These are phyloP conservation scores for Exophiala spinifera DNA, from an alignment of 2,329 filamentous ascomycete species.

Conservation along the genomic window DNA sequence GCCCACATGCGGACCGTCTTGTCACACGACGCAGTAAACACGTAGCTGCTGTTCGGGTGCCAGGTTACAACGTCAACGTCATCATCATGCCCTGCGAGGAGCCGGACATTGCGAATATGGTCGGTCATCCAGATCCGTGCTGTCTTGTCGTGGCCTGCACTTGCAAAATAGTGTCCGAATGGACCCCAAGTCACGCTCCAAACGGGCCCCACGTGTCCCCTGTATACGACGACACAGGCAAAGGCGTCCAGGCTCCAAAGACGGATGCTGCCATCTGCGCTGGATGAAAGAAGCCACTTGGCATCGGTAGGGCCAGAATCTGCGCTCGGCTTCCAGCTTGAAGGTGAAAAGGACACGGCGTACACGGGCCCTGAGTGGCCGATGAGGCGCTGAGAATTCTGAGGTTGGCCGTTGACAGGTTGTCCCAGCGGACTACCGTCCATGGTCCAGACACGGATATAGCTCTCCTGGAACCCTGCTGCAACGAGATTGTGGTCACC, in stretches of 20 bases:
- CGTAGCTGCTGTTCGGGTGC: slow-evolving; percentile 89
- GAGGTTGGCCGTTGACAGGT: slow-evolving; percentile 60
- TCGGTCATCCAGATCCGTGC: slow-evolving; percentile 90
- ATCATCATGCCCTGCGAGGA: slow-evolving; percentile 89
- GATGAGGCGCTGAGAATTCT: slow-evolving; percentile 72
- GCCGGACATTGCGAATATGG: slow-evolving; percentile 80
- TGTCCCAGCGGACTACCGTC: slow-evolving; percentile 78
- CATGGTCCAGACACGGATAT: slow-evolving; percentile 90
- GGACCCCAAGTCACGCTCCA: slow-evolving; percentile 88
- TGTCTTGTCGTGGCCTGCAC: slow-evolving; percentile 82
- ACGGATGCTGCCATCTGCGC: slow-evolving; percentile 81
- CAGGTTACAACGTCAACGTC: slow-evolving; percentile 89
- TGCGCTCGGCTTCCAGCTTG: slow-evolving; percentile 50
- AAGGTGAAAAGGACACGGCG: slow-evolving; percentile 81
- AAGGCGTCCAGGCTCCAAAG: slow-evolving; percentile 92
- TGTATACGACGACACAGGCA: slow-evolving; percentile 91
- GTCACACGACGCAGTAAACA: slow-evolving; percentile 90
- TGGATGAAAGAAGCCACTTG: slow-evolving; percentile 80
- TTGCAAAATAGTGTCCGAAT: slow-evolving; percentile 91
- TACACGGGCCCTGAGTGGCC: slow-evolving; percentile 91
- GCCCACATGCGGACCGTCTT: slow-evolving; percentile 98
- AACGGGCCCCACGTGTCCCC: slow-evolving; percentile 84
- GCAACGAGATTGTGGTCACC: slow-evolving; percentile 85
- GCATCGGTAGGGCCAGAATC: slow-evolving; percentile 53
- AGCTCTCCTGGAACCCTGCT: slow-evolving; percentile 86